Conservation (phyloP, 768 basidiomycete genomes). For the Galerina marginata region DNA sequence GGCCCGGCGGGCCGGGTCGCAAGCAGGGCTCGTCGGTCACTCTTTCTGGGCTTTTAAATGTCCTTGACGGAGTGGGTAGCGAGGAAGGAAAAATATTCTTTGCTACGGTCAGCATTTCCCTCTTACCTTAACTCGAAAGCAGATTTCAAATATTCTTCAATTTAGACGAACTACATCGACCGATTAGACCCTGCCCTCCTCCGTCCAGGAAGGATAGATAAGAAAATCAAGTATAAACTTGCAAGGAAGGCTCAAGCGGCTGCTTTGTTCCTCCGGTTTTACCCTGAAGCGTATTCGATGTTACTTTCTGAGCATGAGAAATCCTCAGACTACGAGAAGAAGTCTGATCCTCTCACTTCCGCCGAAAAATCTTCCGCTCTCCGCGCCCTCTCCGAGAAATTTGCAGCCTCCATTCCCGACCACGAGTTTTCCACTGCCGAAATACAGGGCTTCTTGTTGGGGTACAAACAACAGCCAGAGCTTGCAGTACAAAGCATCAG, state of each 20-base stretch:
- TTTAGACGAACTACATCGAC: slow-evolving; percentile 60
- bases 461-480: slow-evolving; percentile 44
- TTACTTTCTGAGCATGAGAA: slow-evolving; percentile 20
- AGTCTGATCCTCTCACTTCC: neutral
- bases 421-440: slow-evolving; percentile 62
- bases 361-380: slow-evolving; percentile 26
- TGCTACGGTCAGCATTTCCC: slow-evolving; percentile 48
- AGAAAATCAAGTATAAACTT: slow-evolving; percentile 54
- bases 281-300: slow-evolving; percentile 38
- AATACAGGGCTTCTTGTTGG: slow-evolving; percentile 62
- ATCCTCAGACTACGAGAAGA: neutral
- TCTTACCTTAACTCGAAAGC: neutral
- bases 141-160: neutral
- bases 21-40: slow-evolving; percentile 43
- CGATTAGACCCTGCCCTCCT: slow-evolving; percentile 61
- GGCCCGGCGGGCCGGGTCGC: slow-evolving; percentile 3
- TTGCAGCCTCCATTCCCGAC: slow-evolving; percentile 47
- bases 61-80: slow-evolving; percentile 63
- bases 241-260: slow-evolving; percentile 51
- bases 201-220: slow-evolving; percentile 64
- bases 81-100: slow-evolving; percentile 69
- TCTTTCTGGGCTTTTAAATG: slow-evolving; percentile 60
- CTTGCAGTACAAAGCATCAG: slow-evolving; percentile 36
- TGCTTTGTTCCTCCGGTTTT: slow-evolving; percentile 58
- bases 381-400: slow-evolving; percentile 40